phyloP scores from a whole-genome alignment of 1,284 basidiomycete genomes.

The Somion occarium region DNA sequence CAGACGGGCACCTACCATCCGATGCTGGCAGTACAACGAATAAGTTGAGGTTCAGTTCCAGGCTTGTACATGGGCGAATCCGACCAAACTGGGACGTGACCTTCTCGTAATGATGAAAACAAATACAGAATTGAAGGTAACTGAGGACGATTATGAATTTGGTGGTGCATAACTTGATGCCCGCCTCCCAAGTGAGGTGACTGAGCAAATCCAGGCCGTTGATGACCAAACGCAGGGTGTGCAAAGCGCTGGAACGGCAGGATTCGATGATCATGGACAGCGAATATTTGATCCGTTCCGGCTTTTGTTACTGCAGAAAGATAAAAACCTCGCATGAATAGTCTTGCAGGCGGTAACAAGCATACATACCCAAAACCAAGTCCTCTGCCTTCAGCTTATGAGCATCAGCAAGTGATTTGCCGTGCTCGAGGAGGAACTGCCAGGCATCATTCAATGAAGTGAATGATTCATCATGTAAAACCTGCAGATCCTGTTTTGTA shows the following conservation, averaged over 20 bases:
- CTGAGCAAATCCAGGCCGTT: conserved; percentile 7
- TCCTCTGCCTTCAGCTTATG: conserved; percentile 38
- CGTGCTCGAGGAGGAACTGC: conserved; percentile 35
- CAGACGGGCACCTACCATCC: conserved; percentile 15
- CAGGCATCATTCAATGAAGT: conserved; percentile 36
- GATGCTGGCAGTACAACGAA: conserved; percentile 13
- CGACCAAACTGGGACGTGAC: conserved; percentile 18
- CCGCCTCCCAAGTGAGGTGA: background rate
- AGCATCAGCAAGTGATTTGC: conserved; percentile 27
- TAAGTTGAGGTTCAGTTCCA: conserved; percentile 11
- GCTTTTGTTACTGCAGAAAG: conserved; percentile 19
- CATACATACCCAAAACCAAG: conserved; percentile 37
- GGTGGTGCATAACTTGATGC: background rate
- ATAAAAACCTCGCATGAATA: background rate
- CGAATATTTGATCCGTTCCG: conserved; percentile 22
- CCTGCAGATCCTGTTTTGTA: conserved; percentile 33
- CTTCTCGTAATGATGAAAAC: conserved; percentile 20
- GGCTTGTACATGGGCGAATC: conserved; percentile 18
- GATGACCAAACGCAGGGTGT: no score
- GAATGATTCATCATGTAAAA: conserved; percentile 32
- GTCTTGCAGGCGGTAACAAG: background rate
- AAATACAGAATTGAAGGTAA: conserved; percentile 20
- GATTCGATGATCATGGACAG: conserved; percentile 15
- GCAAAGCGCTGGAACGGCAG: conserved; percentile 8
- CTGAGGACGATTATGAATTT: conserved; percentile 14